These are phyloP conservation scores for Knufia fluminis DNA, from an alignment of 2,329 filamentous ascomycete genomes.

Conservation along the genomic window DNA sequence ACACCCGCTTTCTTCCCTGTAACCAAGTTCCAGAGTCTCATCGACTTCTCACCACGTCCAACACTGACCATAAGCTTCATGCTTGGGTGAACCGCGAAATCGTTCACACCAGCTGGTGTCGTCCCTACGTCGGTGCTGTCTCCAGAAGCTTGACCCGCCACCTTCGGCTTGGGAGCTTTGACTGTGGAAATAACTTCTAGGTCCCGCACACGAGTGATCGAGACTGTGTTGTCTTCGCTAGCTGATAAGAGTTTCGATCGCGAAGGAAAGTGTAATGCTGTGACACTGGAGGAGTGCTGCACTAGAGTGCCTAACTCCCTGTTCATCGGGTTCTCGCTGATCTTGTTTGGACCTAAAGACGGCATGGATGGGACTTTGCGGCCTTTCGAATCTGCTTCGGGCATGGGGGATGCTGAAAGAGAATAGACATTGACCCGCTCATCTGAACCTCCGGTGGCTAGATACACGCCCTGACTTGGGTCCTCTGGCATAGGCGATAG, in stretches of 20 bases:
- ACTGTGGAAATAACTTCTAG: constrained; percentile 82
- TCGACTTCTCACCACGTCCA: constrained; percentile 76
- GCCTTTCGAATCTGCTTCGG: constrained; percentile 37
- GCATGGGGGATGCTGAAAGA: constrained; percentile 61
- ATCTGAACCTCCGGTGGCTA: constrained; percentile 87
- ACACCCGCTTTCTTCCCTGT: constrained; percentile 94
- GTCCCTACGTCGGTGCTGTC: constrained; percentile 78
- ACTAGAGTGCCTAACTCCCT: constrained; percentile 77
- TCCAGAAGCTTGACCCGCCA: constrained; percentile 70
- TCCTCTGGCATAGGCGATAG: constrained; percentile 64
- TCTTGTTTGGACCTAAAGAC: constrained; percentile 59
- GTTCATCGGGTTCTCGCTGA: constrained; percentile 78
- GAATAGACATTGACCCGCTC: constrained; percentile 93
- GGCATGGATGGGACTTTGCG: constrained; percentile 50
- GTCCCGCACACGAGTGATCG: constrained; percentile 76
- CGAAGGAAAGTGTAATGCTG: constrained; percentile 70
- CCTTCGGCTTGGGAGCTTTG: constrained; percentile 77
- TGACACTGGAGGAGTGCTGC: constrained; percentile 78
- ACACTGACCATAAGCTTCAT: constrained; percentile 96
- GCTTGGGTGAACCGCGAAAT: constrained; percentile 90
- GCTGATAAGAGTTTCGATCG: constrained; percentile 79
- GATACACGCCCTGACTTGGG: constrained; percentile 68
- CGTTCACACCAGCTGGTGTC: constrained; percentile 80
- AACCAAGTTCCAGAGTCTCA: constrained; percentile 93
- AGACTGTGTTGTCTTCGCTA: constrained; percentile 84